Evolutionary conservation across 2,329 filamentous ascomycete genomes (phyloP), one percentile per base, ranked within the genome.

Genomic region (Penicillium sp.): DNA sequence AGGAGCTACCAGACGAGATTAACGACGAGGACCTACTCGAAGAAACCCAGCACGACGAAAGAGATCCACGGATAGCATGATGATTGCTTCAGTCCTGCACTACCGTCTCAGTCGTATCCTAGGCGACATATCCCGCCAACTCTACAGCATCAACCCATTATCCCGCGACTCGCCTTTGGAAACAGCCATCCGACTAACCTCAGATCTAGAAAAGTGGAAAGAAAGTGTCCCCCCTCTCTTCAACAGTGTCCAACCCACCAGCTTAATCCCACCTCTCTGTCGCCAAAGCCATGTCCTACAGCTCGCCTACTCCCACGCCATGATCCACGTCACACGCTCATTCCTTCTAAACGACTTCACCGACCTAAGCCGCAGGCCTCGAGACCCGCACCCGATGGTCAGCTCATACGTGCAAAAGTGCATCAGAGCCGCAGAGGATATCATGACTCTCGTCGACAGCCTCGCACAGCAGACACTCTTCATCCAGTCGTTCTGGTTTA

Each of bases 11-110:
- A 4, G 62, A 67, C 20, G 69, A 70, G 43, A 70, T 81, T 35
- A 78, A 80, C 44, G 80, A 84, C 47, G 75, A 80, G 29, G 74
- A 81, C 24, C 74, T 84, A 65, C 71, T 75, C 0, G 55, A 70
- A 7, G 57, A 70, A 66, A 76, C 20, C 58, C 69, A 6, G 50
- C 55, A 1, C 47, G 65, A 3, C 60, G 67, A 18, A 61, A 60
- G 37, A 63, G 69, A 3, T 58, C 65, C 7, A 57, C 64, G 3
- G 65, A 69, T 42, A 62, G 62, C 42, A 68, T 69, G 66, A 69
- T 69, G 67, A 67, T 64, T 36, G 67, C 67, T 10, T 68, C 67
- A 26, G 58, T 69, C 18, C 58, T 69, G 18, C 67, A 69, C 52
- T 68, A 65, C 35, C 64, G 62, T 26, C 76, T 79, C 10, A 78